Evolutionary conservation across 2,329 filamentous ascomycete genomes (phyloP).

Genomic region (Pezicula carpinea): DNA sequence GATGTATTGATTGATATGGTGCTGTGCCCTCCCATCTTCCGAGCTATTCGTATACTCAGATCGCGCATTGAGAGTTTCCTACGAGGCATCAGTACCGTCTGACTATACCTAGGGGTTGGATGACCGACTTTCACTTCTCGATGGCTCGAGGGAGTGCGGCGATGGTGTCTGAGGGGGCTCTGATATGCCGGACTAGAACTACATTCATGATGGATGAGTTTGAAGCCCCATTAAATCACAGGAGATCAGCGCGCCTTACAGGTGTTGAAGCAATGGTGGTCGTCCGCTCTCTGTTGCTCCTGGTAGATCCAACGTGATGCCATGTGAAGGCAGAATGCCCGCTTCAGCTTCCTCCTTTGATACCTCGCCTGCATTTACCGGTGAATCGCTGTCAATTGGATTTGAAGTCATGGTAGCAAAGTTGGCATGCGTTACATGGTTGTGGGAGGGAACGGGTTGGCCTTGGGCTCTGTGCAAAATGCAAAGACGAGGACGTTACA

Average conservation of each 20-base stretch:
- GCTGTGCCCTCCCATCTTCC: constrained; percentile 73
- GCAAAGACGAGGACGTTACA: no score
- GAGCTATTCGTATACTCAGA: constrained; percentile 85
- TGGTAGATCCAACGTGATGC: constrained; percentile 42
- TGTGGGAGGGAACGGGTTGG: neutral
- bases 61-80: constrained; percentile 89
- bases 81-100: constrained; percentile 4
- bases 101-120: neutral
- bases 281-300: constrained; percentile 31
- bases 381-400: constrained; percentile 7
- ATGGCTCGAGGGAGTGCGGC: constrained; percentile 53
- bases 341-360: constrained; percentile 23
- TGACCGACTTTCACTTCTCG: constrained; percentile 55
- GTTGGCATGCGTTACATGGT: constrained; percentile 7
- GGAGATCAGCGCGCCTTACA: constrained; percentile 28
- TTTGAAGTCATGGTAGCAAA: constrained; percentile 14
- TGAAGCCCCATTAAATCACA: constrained; percentile 22
- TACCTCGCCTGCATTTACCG: constrained; percentile 19
- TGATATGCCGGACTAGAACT: constrained; percentile 46
- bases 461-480: no score
- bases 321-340: constrained; percentile 40
- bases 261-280: constrained; percentile 31
- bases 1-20: constrained; percentile 90
- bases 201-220: constrained; percentile 1
- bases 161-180: constrained; percentile 62